A percentile compares a stretch with the other conserved stretches of the same genome.
Evolutionary conservation across 2,329 filamentous ascomycete species (phyloP).

Genomic region (Nothophoma quercina): DNA sequence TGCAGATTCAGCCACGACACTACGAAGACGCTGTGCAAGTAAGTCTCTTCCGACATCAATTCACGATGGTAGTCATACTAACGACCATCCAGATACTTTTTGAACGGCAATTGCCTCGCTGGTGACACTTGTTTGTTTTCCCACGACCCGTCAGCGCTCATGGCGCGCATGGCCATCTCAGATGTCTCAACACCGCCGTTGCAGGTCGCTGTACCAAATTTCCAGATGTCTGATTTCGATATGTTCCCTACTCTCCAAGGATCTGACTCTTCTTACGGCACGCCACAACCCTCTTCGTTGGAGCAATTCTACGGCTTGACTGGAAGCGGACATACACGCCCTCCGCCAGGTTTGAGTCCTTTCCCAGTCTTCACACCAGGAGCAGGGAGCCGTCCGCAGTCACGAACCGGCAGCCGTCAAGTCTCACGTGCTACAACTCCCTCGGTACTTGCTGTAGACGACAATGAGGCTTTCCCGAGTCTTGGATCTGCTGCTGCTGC

Average conservation of each 20-base stretch:
- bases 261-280: slow-evolving; percentile 53
- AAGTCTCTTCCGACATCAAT: slow-evolving; percentile 55
- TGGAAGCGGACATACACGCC: slow-evolving; percentile 53
- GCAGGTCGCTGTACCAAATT: slow-evolving; percentile 68
- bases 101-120: slow-evolving; percentile 93
- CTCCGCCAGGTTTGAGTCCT: slow-evolving; percentile 75
- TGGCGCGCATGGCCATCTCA: slow-evolving; percentile 80
- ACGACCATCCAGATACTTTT: slow-evolving; percentile 78
- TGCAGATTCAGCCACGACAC: slow-evolving; percentile 97
- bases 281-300: slow-evolving; percentile 47
- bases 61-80: slow-evolving; percentile 34
- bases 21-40: slow-evolving; percentile 98
- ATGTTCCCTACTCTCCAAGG: slow-evolving; percentile 79
- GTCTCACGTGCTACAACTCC: slow-evolving; percentile 70
- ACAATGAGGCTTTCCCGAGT: slow-evolving; percentile 93
- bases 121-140: slow-evolving; percentile 96
- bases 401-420: slow-evolving; percentile 84
- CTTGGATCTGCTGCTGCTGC: slow-evolving; percentile 76
- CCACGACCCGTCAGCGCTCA: slow-evolving; percentile 87
- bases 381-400: slow-evolving; percentile 71
- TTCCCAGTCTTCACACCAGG: slow-evolving; percentile 65
- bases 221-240: slow-evolving; percentile 84
- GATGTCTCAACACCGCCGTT: slow-evolving; percentile 71
- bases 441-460: slow-evolving; percentile 80
- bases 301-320: slow-evolving; percentile 53